Conservation (phyloP, 1,139 yeast genomes). For the Debaryomycetaceae sp. region DNA sequence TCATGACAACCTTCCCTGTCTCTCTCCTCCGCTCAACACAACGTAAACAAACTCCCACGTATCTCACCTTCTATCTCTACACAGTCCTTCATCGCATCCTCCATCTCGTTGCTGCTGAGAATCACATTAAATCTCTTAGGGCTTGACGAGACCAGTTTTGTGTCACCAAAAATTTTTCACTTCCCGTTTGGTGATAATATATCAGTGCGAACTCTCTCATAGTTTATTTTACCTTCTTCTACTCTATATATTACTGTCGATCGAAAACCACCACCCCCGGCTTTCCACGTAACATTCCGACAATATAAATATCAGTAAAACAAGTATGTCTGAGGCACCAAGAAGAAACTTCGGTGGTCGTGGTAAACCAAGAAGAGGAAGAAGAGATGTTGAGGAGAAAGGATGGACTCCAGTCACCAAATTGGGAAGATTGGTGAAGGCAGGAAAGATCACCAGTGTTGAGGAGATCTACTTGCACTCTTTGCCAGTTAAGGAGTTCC, state of each 20-base stretch:
- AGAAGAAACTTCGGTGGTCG: conserved; percentile 59
- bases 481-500: conserved; percentile 99
- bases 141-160: conserved; percentile 8
- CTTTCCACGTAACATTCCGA: conserved; percentile 92
- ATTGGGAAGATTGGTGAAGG: conserved; percentile 99
- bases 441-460: conserved; percentile 93
- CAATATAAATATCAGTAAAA: conserved; percentile 25
- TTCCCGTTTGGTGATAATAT: background rate
- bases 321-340: conserved; percentile 61
- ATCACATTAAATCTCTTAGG: background rate
- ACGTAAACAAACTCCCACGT: too few species aligned
- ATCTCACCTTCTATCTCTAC: too few species aligned
- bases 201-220: background rate
- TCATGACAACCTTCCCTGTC: too few species aligned
- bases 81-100: too few species aligned
- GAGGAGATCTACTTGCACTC: conserved; percentile 99
- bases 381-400: conserved; percentile 89
- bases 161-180: conserved; percentile 10
- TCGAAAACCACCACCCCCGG: conserved; percentile 90
- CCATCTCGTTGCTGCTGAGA: background rate
- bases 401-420: conserved; percentile 99
- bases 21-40: too few species aligned
- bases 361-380: conserved; percentile 54
- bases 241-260: conserved; percentile 48
- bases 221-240: conserved; percentile 8